phyloP scores from a whole-genome alignment of 495 filamentous ascomycete species.

The Neurospora terricola region DNA sequence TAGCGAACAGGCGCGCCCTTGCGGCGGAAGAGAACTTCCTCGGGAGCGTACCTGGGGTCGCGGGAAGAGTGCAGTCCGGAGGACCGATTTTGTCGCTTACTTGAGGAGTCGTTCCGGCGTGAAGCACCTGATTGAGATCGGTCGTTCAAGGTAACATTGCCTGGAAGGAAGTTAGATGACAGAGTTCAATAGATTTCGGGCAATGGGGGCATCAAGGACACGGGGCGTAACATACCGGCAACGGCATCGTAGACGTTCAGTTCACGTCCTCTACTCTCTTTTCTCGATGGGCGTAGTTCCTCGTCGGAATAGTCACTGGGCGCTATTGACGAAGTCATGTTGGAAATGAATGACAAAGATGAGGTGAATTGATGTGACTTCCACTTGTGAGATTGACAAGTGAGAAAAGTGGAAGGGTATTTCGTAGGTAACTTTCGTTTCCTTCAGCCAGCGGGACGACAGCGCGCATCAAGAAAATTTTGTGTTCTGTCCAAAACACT shows the following conservation, averaged over 20 bases:
- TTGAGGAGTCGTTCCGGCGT: constrained; percentile 17
- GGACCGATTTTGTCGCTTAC: constrained; percentile 30
- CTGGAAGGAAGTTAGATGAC: constrained; percentile 19
- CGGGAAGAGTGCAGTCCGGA: constrained; percentile 45
- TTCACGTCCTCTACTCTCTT: constrained; percentile 16
- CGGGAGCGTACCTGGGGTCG: constrained; percentile 47
- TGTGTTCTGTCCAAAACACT: background rate
- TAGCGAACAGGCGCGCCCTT: constrained; percentile 51
- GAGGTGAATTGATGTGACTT: background rate
- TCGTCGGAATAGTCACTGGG: background rate
- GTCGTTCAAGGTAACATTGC: constrained; percentile 30
- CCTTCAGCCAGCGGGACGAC: background rate
- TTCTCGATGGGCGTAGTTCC: background rate
- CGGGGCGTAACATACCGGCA: constrained; percentile 44
- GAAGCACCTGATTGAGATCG: constrained; percentile 4
- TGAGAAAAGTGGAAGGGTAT: background rate
- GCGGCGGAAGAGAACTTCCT: constrained; percentile 64
- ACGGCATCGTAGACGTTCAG: constrained; percentile 71
- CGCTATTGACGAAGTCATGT: constrained; percentile 1
- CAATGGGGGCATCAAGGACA: background rate
- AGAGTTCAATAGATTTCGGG: constrained; percentile 1
- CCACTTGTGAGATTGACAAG: background rate
- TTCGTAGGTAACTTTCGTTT: background rate
- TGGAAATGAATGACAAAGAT: background rate
- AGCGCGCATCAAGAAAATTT: background rate